Conservation (phyloP, 2,329 filamentous ascomycete species). For the Neospermospora avenae region DNA sequence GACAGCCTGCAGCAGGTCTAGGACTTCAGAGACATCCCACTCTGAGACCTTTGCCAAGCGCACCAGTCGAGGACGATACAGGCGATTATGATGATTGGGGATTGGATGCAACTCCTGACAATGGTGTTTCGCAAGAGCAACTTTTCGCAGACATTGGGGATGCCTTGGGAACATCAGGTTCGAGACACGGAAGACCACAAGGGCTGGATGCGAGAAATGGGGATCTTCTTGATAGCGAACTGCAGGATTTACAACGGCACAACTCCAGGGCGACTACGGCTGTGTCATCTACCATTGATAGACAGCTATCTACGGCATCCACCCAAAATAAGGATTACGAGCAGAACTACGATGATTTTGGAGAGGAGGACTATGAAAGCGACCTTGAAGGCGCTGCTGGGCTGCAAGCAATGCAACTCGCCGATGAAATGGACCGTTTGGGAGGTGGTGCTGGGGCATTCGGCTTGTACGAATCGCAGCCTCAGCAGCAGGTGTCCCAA, state of each 20-base stretch:
- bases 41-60: conserved; percentile 33
- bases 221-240: conserved; percentile 45
- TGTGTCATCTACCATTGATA: conserved; percentile 42
- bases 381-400: conserved; percentile 86
- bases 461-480: conserved; percentile 44
- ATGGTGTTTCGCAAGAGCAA: conserved; percentile 34
- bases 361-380: conserved; percentile 67
- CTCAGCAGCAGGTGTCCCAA: conserved; percentile 32
- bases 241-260: conserved; percentile 49
- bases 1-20: conserved; percentile 7
- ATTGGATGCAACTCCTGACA: conserved; percentile 24
- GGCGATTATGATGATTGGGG: conserved; percentile 32
- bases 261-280: conserved; percentile 49
- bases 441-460: conserved; percentile 50
- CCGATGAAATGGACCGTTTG: conserved; percentile 72
- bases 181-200: conserved; percentile 18
- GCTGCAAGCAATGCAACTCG: conserved; percentile 76
- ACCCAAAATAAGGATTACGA: conserved; percentile 39
- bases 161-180: conserved; percentile 29
- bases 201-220: conserved; percentile 39
- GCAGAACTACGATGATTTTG: conserved; percentile 40
- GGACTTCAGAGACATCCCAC: conserved; percentile 36
- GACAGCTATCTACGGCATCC: conserved; percentile 49
- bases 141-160: conserved; percentile 37
- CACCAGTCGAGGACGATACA: conserved; percentile 28